These are phyloP conservation scores for Tritrichomonas musculus DNA, from an alignment of 208 protist species.

Conservation along the genomic window DNA sequence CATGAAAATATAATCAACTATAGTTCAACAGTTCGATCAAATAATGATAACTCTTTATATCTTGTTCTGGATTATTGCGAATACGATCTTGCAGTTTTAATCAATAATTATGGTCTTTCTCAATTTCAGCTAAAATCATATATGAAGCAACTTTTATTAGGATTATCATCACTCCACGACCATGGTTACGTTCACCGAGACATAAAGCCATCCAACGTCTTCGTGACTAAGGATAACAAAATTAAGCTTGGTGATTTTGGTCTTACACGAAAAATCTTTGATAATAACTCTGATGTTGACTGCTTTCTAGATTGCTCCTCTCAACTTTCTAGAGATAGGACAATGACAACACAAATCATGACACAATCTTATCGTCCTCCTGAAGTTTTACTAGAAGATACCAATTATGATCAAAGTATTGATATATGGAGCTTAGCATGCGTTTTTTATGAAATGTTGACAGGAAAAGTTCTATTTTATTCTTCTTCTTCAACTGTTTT, in stretches of 20 bases:
- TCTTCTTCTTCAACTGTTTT: background rate
- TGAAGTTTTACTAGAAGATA: background rate
- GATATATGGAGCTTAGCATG: constrained; percentile 27
- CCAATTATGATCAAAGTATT: background rate
- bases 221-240: background rate
- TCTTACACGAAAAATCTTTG: background rate
- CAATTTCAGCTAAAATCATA: background rate
- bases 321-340: background rate
- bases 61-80: background rate
- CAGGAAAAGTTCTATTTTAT: background rate
- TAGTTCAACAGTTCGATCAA: no score
- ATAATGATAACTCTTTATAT: background rate
- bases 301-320: no score
- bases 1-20: no score
- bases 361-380: background rate
- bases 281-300: no score
- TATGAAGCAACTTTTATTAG: background rate
- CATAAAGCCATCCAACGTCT: background rate
- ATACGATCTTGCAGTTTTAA: background rate
- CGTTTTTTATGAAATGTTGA: background rate
- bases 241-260: background rate
- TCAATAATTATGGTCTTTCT: background rate
- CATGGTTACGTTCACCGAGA: background rate
- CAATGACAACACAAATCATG: background rate
- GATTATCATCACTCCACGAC: background rate